Percentiles rank a stretch among this genome's conserved stretches.
Evolutionary conservation across 805 yeast species (phyloP).

Genomic region (Metschnikowia chrysomelidarum): DNA sequence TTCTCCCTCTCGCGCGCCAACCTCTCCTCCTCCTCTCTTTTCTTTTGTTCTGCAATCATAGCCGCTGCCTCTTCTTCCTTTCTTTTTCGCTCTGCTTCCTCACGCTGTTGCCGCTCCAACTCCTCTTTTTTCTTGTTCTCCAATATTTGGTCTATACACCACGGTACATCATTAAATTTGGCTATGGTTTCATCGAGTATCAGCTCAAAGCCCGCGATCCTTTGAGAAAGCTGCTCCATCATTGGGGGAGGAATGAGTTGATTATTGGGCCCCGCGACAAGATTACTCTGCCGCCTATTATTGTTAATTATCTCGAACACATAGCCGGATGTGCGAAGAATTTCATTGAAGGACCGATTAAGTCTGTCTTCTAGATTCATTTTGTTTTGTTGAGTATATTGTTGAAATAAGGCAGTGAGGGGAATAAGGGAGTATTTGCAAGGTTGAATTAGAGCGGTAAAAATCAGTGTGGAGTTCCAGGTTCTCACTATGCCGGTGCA

Average conservation of each 20-base stretch:
- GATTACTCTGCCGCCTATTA: conserved; percentile 40
- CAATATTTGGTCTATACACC: conserved; percentile 44
- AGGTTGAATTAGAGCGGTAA: no score
- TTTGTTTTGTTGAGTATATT: not conserved
- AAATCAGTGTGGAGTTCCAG: conserved; percentile 12
- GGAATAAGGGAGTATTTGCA: no score
- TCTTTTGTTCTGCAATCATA: conserved; percentile 10
- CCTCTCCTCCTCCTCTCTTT: conserved; percentile 22
- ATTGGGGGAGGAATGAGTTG: conserved; percentile 39
- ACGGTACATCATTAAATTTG: conserved; percentile 42
- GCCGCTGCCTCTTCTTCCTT: conserved; percentile 22
- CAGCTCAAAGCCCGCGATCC: conserved; percentile 39
- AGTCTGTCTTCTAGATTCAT: conserved; percentile 42
- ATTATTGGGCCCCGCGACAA: conserved; percentile 42
- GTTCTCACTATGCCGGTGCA: no score
- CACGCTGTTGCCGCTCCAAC: conserved; percentile 30
- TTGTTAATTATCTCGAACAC: conserved; percentile 42
- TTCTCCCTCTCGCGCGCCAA: conserved; percentile 18
- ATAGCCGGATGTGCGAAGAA: conserved; percentile 42
- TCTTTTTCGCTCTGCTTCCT: conserved; percentile 26
- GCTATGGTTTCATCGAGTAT: conserved; percentile 41
- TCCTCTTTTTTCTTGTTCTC: conserved; percentile 42
- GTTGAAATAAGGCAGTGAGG: no score
- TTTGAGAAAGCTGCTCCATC: conserved; percentile 32
- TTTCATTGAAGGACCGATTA: conserved; percentile 39